These are phyloP conservation scores for Xerocomus brunneocitrinus DNA, from an alignment of 768 basidiomycete genomes.

Conservation along the genomic window DNA sequence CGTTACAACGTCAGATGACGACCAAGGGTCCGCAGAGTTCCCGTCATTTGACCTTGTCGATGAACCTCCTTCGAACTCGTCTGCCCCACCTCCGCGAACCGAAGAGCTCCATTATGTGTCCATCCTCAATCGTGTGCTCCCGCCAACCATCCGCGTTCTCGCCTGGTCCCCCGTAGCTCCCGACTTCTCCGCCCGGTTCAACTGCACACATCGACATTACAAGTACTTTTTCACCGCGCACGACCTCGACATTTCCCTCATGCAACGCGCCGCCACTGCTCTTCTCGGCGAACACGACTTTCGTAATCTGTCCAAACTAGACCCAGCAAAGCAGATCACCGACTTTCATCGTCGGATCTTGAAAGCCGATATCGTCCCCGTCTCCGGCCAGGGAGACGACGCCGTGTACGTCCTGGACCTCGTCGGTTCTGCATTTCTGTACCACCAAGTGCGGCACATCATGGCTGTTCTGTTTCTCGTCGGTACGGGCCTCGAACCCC, in stretches of 20 bases:
- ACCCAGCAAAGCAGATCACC: constrained; percentile 86
- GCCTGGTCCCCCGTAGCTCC: constrained; percentile 89
- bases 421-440: constrained; percentile 83
- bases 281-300: constrained; percentile 93
- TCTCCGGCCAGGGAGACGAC: constrained; percentile 35
- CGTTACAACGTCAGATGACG: not conserved
- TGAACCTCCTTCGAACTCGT: constrained; percentile 35
- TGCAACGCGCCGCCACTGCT: constrained; percentile 67
- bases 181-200: constrained; percentile 83
- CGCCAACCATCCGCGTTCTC: constrained; percentile 81
- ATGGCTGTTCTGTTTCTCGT: constrained; percentile 89
- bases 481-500: constrained; percentile 73
- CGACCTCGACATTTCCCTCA: constrained; percentile 62
- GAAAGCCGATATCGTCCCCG: constrained; percentile 56
- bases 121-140: constrained; percentile 83
- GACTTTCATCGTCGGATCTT: constrained; percentile 68
- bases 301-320: constrained; percentile 91
- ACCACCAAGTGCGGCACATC: constrained; percentile 95
- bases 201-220: constrained; percentile 87
- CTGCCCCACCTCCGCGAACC: constrained; percentile 23
- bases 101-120: constrained; percentile 72
- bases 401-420: constrained; percentile 70
- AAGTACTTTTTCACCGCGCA: constrained; percentile 89
- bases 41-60: constrained; percentile 34
- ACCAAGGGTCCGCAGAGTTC: constrained; percentile 1